Evolutionary conservation across 352 stramenopile genomes (phyloP).

Genomic region (Pythium sukuiense): DNA sequence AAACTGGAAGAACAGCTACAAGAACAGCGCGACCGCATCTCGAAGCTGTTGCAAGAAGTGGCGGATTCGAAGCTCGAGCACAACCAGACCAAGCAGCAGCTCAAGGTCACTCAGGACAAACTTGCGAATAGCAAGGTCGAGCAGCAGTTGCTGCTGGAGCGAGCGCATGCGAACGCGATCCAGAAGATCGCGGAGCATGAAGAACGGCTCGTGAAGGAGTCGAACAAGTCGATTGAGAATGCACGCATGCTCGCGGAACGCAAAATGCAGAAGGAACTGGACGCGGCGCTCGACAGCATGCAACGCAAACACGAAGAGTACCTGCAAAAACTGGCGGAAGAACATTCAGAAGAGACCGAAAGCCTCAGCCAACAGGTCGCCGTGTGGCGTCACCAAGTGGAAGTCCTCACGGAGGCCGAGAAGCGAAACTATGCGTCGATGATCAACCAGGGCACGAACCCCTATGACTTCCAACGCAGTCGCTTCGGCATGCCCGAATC

Average conservation of each 20-base stretch:
- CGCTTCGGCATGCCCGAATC: slow-evolving; percentile 44
- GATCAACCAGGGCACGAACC: slow-evolving; percentile 56
- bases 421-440: slow-evolving; percentile 74
- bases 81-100: slow-evolving; percentile 34
- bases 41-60: slow-evolving; percentile 45
- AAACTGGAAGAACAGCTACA: slow-evolving; percentile 35
- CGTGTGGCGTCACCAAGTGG: slow-evolving; percentile 82
- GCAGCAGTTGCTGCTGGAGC: slow-evolving; percentile 45
- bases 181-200: slow-evolving; percentile 61
- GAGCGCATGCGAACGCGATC: slow-evolving; percentile 44
- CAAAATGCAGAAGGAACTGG: slow-evolving; percentile 52
- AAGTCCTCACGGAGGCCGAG: slow-evolving; percentile 81
- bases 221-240: slow-evolving; percentile 74
- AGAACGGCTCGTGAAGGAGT: slow-evolving; percentile 68
- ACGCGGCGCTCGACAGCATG: slow-evolving; percentile 47
- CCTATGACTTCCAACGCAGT: slow-evolving; percentile 56
- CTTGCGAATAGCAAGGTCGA: slow-evolving; percentile 39
- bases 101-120: slow-evolving; percentile 38
- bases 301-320: slow-evolving; percentile 73
- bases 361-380: slow-evolving; percentile 79
- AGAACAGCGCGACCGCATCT: slow-evolving; percentile 40
- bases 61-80: slow-evolving; percentile 38
- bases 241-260: slow-evolving; percentile 57
- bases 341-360: slow-evolving; percentile 82
- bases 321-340: slow-evolving; percentile 75